Evolutionary conservation across 768 basidiomycete genomes (phyloP), one percentile per base, ranked within the genome.

Genomic region (Saitozyma podzolica): DNA sequence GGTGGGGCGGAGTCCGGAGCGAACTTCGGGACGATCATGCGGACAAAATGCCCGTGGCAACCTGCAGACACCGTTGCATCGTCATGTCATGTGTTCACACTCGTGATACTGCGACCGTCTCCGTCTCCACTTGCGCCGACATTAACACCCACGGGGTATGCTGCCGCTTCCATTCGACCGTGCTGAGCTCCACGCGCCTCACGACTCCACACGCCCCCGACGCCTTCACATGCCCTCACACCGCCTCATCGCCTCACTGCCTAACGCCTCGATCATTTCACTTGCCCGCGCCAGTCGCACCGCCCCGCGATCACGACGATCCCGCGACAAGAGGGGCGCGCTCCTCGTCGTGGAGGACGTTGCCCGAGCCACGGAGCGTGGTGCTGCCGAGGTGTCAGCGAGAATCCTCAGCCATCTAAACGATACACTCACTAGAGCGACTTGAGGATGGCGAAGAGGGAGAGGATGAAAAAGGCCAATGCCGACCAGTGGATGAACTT

Each of bases 401-500:
- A 56, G 9, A 19, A 29, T 29, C 42, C 40, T 47, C 14, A 10
- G 49, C 8, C 42, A 16, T 39, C n/a, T 7, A 29, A 2, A 11
- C 8, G n/a, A 0, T 20, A 60, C 47, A 63, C 72, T 66, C 51
- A 75, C 70, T 82, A 85, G 3, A 85, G 80, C 43, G 89, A 88
- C 83, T 94, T 92, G 78, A 87, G 71, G 63, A 97, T 89, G 83
- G 90, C 92, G 64, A 95, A 80, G 66, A 92, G 83, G 39, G 91
- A 86, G 58, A 98, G 82, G 76, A 95, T 85, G 77, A 92, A 86
- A 73, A 92, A 92, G 3, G 80, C 91, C 59, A 97, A 85, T 11
- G 93, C 86, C 45, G 85, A 83, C 92, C 92, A 98, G 81, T 94
- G 92, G 68, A 97, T 87, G 81, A 97, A 94, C 54, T 82, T 83